Evolutionary conservation across 306 rosid genomes (phyloP), one percentile per base, ranked within the genome.

Genomic region (Vigna angularis): DNA sequence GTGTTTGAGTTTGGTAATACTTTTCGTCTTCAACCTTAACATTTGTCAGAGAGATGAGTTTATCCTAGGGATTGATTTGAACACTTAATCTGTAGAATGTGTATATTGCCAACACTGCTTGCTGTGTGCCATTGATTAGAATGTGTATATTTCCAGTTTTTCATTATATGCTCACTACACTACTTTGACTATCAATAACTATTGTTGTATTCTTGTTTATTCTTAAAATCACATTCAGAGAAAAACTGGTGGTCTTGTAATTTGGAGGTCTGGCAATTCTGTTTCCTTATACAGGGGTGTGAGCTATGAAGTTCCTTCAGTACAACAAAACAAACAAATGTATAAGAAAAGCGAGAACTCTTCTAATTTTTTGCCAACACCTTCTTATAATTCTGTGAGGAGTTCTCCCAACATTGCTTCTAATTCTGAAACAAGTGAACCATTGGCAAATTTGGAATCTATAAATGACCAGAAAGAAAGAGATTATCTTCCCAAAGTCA

Each of bases 181-280:
- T n/a, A 76, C 58, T 74, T 57, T 28, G 51, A 61, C 20, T 20
- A 66, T 74, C 26, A 58, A 40, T 79, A 52, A 64, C 64, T n/a
- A 56, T 70, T 20, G 9, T 53, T 74, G 24, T 61, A 17, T 65
- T 79, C 69, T 66, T 73, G 77, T 66, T 77, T 59, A 69, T 76
- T 64, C 70, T 73, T 84, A 9, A 42, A 66, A 73, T 72, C 42
- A 70, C 72, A 72, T 82, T 76, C 91, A 95, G 99, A 91, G 93
- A 76, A 95, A 93, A 89, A 95, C 99, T 45, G 99, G 99, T 75
- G 99, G 99, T 45, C 77, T 95, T 86, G 98, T 95, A 80, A 80
- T 95, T 71, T 95, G 99, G 99, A 88, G 99, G 82, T 95, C 99
- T 11, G 99, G 99, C 74, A 91, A 91, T 73, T 92, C 98, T 24